Percentiles rank a stretch among this genome's conserved stretches.
These are phyloP conservation scores for Bipolaris victoriae DNA, from an alignment of 2,329 filamentous ascomycete species.

Conservation along the genomic window DNA sequence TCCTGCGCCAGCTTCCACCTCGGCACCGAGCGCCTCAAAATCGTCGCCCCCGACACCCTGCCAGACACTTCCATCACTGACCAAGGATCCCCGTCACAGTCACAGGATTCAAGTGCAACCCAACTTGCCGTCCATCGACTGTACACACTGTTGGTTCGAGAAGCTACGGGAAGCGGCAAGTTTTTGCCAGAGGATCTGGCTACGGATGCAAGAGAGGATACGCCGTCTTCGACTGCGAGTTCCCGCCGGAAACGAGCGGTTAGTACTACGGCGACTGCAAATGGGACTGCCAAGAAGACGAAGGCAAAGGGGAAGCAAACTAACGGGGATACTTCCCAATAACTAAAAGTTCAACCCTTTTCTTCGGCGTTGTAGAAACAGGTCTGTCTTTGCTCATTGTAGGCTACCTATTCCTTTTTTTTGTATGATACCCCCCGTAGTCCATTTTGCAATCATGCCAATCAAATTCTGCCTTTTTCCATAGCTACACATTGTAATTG, in stretches of 20 bases:
- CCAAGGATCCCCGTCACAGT: slow-evolving; percentile 25
- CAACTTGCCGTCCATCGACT: slow-evolving; percentile 44
- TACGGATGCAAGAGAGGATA: slow-evolving; percentile 19
- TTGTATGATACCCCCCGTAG: slow-evolving; percentile 1
- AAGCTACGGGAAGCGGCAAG: slow-evolving; percentile 43
- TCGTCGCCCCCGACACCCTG: slow-evolving; percentile 38
- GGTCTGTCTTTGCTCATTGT: neutral
- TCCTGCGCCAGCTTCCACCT: slow-evolving; percentile 52
- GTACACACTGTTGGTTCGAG: slow-evolving; percentile 37
- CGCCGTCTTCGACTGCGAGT: slow-evolving; percentile 35
- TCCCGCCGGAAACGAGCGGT: slow-evolving; percentile 36
- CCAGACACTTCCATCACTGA: slow-evolving; percentile 34
- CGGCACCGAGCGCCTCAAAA: slow-evolving; percentile 49
- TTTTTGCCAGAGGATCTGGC: slow-evolving; percentile 34
- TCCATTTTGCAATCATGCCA: neutral
- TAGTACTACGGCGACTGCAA: slow-evolving; percentile 29
- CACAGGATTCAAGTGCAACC: slow-evolving; percentile 37
- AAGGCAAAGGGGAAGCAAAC: slow-evolving; percentile 21
- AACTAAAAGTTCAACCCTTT: neutral
- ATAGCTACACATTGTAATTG: too few relatives aligned
- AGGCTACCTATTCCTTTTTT: neutral
- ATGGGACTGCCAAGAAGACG: slow-evolving; percentile 33
- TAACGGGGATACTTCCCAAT: too few relatives aligned
- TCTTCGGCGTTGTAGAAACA: neutral
- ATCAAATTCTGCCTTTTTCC: neutral